Evolutionary conservation across 176 grass and related monocot genomes (phyloP).

Genomic region (Zea mays): Zm-B73-REFERENCE-NAM-5.0 NC_050103.1:132047501-132048000

Average conservation of each 20-base stretch:
- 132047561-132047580: not conserved
- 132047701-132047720: not conserved
- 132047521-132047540: not conserved
- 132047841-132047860: not conserved
- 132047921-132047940: not conserved
- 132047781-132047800: not conserved
- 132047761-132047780: not conserved
- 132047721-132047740: not conserved
- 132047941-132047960: not conserved
- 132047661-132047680: not conserved
- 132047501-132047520: not conserved
- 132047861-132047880: not conserved
- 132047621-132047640: not conserved
- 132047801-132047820: not conserved
- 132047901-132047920: not conserved
- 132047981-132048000: not conserved
- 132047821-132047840: not conserved
- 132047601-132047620: not conserved
- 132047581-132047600: not conserved
- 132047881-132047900: not conserved
- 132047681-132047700: not conserved
- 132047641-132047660: not conserved
- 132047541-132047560: not conserved
- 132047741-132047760: not conserved
- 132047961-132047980: not conserved